Evolutionary conservation across 768 basidiomycete genomes (phyloP), one percentile per base, ranked within the genome.

Genomic region (Leccinum arenicola): DNA sequence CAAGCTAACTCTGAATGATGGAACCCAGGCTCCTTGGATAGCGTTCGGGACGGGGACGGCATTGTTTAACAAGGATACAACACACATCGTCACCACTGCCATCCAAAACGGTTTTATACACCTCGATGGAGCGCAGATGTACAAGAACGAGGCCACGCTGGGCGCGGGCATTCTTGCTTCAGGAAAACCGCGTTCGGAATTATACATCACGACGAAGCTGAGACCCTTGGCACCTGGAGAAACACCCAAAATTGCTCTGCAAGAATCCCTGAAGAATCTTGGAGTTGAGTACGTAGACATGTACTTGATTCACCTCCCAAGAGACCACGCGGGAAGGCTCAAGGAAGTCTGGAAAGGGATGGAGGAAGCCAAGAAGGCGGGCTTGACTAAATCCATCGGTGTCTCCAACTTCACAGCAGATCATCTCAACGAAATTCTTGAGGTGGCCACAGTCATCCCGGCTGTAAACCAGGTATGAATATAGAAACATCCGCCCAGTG

Each of bases 181-280:
- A 3, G 78, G 80, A 27, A 83, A 79, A 64, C 69, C 80, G 8
- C 82, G 84, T 21, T 78, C 78, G 1, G 79, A 81, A 53, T 69
- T 90, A 9, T 90, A 79, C 70, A 77, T 90, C 64, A 84, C 85
- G 45, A 87, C 85, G 19, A 86, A 88, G 63, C 72, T 87, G 51
- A 35, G 54, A 8, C 43, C 27, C 6, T 54, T 76, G 50, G 64
- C 62, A 8, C 72, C 75, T 0, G 79, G 80, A 9, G 70, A 78
- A 61, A 79, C 77, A 3, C 81, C 88, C 35, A 78, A 74, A 54
- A 74, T 77, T 4, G 74, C 80, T 0, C 68, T 92, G 11, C 65
- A 78, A 40, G 74, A 70, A n/a, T 87, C 85, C 9, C 70, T 91
- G 52, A 68, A 76, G 66, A 82, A 81, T 66, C 74, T 89, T 5